Percentiles rank a stretch among this genome's conserved stretches.
Evolutionary conservation across 768 basidiomycete species (phyloP).

Genomic region (Hygrophorus russula): DNA sequence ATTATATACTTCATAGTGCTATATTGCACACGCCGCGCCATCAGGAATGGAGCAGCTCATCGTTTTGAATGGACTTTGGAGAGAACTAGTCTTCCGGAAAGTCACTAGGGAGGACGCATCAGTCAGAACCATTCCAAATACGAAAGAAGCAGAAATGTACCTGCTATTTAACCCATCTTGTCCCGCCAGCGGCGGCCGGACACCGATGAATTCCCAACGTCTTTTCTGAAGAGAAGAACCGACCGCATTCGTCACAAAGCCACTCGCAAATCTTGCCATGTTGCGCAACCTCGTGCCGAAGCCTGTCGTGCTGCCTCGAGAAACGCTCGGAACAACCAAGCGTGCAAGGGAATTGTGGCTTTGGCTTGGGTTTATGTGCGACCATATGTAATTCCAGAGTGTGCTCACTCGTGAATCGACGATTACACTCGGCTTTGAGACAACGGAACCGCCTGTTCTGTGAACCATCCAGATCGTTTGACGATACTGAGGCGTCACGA

Average conservation of each 20-base stretch:
- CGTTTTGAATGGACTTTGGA: no score
- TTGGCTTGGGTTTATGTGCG: conserved; percentile 41
- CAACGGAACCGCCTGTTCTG: conserved; percentile 29
- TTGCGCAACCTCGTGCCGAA: conserved; percentile 48
- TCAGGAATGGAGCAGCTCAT: no score
- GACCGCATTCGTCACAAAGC: conserved; percentile 36
- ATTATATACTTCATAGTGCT: no score
- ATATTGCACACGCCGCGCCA: no score
- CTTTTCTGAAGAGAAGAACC: conserved; percentile 43
- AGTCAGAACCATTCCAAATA: no score
- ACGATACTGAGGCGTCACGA: not conserved
- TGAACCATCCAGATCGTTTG: not conserved
- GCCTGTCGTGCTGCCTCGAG: conserved; percentile 44
- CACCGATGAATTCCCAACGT: conserved; percentile 47
- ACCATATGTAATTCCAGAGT: conserved; percentile 45
- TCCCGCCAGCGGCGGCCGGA: conserved; percentile 36
- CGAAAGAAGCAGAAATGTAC: not conserved
- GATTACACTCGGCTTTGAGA: conserved; percentile 32
- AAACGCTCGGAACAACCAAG: conserved; percentile 45
- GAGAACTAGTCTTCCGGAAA: no score
- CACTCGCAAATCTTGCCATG: conserved; percentile 48
- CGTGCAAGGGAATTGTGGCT: conserved; percentile 36
- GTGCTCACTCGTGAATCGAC: conserved; percentile 43
- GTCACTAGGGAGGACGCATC: no score
- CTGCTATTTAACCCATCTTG: conserved; percentile 30